Base-by-base conservation (phyloP, 1,284 basidiomycete species). In the Puccinia triticina region DNA sequence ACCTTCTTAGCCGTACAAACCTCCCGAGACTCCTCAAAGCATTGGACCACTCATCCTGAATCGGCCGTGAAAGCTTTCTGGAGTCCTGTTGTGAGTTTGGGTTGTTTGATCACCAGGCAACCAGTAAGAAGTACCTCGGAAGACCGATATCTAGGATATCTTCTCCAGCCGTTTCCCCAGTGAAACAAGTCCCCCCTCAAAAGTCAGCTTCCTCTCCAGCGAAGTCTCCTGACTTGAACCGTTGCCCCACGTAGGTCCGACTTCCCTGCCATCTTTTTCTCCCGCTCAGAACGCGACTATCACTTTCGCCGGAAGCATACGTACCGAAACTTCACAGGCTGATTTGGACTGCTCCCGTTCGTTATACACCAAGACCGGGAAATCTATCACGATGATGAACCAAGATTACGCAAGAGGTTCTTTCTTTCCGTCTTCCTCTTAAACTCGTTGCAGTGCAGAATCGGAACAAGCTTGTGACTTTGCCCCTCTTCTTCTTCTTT, bases 341-440 rank as follows among this genome's bases (percentile, higher is more conserved):
- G n/a, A n/a, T n/a, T n/a, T n/a, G n/a, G n/a, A n/a, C n/a, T n/a
- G n/a, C n/a, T n/a, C n/a, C n/a, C n/a, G n/a, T n/a, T n/a, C n/a
- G n/a, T n/a, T n/a, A n/a, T n/a, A n/a, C n/a, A n/a, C n/a, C n/a
- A n/a, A n/a, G n/a, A n/a, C n/a, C n/a, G n/a, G n/a, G n/a, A n/a
- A n/a, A n/a, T n/a, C n/a, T n/a, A n/a, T n/a, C n/a, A n/a, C 55
- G n/a, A 57, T 57, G 55, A 57, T 57, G 55, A 57, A n/a, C 55
- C 55, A 57, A 57, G 55, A 57, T 29, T 57, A 57, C 55, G 12
- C 55, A n/a, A 57, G 55, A 57, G 55, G 55, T 57, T 57, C 55
- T 57, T 57, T 57, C 55, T 57, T 26, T 57, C 14, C 55, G 55
- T 26, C 21, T 57, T 57, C 55, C 55, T 29, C n/a, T 26, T 1